Evolutionary conservation across 2,329 filamentous ascomycete species (phyloP), one percentile per base, ranked within the genome.

Genomic region (Monilinia laxa): DNA sequence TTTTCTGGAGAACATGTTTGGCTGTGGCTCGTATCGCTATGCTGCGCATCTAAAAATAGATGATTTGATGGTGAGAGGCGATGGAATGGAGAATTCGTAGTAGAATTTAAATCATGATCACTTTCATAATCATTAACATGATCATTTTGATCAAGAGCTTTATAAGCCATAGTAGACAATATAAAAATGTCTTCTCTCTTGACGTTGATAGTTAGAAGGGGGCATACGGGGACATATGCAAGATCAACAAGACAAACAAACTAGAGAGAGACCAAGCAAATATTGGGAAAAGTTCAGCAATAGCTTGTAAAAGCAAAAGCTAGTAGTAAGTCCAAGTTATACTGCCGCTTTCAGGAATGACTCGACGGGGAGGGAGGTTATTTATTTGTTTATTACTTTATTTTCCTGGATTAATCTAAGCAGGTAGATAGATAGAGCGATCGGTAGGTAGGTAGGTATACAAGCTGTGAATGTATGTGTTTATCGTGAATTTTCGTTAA

Each of bases 31-130:
- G 67, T 68, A 64, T 71, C 65, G 49, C 63, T 35, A 53, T 40
- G 66, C 45, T 63, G 58, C 64, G 51, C 64, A 63, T 69, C 71
- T 71, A 71, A 71, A 71, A 73, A 72, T 71, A 73, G 69, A 62
- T 60, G 45, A 65, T 47, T 53, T 35, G 28, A 66, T 47, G 64
- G 55, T 49, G 66, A 68, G 40, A 49, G 47, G n/a, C 54, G 58
- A 57, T 58, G 60, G 52, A 68, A 62, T 60, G 53, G 62, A 51
- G 66, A 55, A 51, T 55, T 55, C 1, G 65, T 16, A 23, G 52
- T 23, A 52, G 66, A 60, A 11, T 40, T 42, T 23, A 45, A 25
- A 23, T 68, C 58, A 11, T 57, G 57, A 51, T 60, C 57, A 51
- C 20, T 49, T 5, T 49, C 25, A 49, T 59, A 42, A 47, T 59